Percentiles rank a stretch among this genome's conserved stretches.
Conservation (phyloP, 805 yeast genomes). For the Kluyveromyces starmeri region DNA sequence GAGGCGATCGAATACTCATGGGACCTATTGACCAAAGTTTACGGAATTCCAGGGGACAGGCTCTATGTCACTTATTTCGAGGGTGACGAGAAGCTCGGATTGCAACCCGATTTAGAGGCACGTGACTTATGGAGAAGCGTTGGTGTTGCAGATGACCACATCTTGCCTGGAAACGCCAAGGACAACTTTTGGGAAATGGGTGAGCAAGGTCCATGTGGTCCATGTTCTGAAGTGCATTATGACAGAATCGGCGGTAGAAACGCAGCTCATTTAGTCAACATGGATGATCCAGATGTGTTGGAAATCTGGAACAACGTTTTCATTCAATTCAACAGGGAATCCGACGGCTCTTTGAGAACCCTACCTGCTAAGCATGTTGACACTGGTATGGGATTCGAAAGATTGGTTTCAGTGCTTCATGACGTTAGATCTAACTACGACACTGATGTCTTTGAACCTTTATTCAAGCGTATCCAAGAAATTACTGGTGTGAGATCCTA, state of each 20-base stretch:
- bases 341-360: conserved; percentile 67
- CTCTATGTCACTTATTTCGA: conserved; percentile 94
- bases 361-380: conserved; percentile 94
- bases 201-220: conserved; percentile 99
- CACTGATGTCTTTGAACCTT: conserved; percentile 91
- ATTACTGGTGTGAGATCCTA: conserved; percentile 90
- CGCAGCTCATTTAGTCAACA: conserved; percentile 81
- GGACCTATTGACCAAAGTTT: conserved; percentile 82
- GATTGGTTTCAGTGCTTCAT: conserved; percentile 90
- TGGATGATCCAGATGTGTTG: conserved; percentile 95
- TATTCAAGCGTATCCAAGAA: conserved; percentile 79
- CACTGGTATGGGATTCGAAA: conserved; percentile 98
- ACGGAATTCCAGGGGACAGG: conserved; percentile 69
- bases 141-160: conserved; percentile 88
- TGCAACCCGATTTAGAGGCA: conserved; percentile 92
- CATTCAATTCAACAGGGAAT: conserved; percentile 92
- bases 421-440: conserved; percentile 90
- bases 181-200: conserved; percentile 99
- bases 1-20: conserved; percentile 87
- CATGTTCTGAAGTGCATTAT: conserved; percentile 95
- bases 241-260: conserved; percentile 98
- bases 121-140: conserved; percentile 74
- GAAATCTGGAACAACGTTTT: conserved; percentile 98
- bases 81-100: conserved; percentile 75
- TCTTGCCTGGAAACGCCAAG: conserved; percentile 79